Evolutionary conservation across 75 land plant genomes (phyloP), one percentile per base, ranked within the genome.

Genomic region (Picea glauca): DNA sequence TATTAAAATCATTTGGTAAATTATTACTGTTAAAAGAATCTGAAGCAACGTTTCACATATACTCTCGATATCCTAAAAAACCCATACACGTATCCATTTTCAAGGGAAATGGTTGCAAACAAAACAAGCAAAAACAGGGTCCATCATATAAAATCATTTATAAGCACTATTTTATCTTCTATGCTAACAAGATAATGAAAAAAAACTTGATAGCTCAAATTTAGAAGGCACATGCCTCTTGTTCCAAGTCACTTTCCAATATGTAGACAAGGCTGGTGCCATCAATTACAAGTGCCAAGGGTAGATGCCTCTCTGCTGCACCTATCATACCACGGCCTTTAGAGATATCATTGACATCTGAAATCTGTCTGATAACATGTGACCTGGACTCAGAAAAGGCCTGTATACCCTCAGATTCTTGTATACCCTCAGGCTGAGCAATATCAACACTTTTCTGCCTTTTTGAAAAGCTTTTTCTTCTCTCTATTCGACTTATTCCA

Each of bases 251-350:
- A 46, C 82, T 84, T 81, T 88, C 92, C 77, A 96, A 85, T 40
- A 95, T 95, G 78, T 96, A 89, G 7, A 96, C 98, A 77, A 96
- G 88, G 66, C 94, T 91, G 74, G 81, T 96, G 21, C 98, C 98
- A 87, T 96, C 98, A 85, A 96, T 93, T 58, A 96, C 81, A 32
- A 96, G 94, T 26, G 98, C 98, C 12, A 92, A 68, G 6, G 88
- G 81, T 20, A 60, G 58, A 76, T 79, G 43, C 20, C 17, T 58
- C 54, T 68, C 58, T 20, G 5, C 60, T 31, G 60, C 32, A 21
- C 46, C 61, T 46, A 59, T 60, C 58, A 30, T 77, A 20, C 57
- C 14, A 30, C 38, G 54, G 40, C 15, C 31, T 38, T 81, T 57
- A 62, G 77, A 14, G 32, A 7, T 70, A 17, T 72, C 17, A 57